phyloP scores from a whole-genome alignment of 352 stramenopile genomes.

The Blastocystis sp. region DNA sequence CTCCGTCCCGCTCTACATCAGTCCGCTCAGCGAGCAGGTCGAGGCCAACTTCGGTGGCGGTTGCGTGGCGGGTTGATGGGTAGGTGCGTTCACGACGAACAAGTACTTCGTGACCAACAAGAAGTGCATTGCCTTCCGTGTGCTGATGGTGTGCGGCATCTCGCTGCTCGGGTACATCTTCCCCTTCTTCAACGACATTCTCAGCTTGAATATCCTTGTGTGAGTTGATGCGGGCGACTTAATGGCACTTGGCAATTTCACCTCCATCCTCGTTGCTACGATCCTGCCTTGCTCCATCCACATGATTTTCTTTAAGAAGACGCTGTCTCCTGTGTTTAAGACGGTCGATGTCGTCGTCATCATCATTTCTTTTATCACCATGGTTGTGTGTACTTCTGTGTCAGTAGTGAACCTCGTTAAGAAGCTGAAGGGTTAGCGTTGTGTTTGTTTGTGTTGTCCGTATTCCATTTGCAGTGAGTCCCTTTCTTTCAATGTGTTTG shows the following conservation, averaged over 20 bases:
- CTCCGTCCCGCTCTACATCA: constrained; percentile 23
- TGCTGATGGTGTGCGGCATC: constrained; percentile 4
- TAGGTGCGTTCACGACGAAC: not conserved
- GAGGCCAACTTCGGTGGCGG: not conserved
- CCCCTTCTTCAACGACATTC: constrained; percentile 26
- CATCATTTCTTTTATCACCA: constrained; percentile 5
- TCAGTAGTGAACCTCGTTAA: not conserved
- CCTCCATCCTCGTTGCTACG: constrained; percentile 37
- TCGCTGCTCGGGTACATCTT: constrained; percentile 10
- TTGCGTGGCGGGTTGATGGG: not conserved
- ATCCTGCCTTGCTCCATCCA: constrained; percentile 31
- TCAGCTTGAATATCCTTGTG: constrained; percentile 37
- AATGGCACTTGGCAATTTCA: constrained; percentile 28
- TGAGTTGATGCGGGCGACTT: not conserved
- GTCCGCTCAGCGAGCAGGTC: not conserved
- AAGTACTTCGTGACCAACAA: constrained; percentile 14
- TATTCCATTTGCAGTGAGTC: no score
- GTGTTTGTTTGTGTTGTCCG: no score
- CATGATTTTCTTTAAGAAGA: constrained; percentile 33
- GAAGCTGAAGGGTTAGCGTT: not conserved
- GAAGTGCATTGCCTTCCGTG: constrained; percentile 11
- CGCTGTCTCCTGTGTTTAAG: not conserved
- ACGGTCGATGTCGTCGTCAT: not conserved
- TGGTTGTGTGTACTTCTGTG: constrained; percentile 13
- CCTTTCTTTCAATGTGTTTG: no score